Conservation (phyloP, 352 stramenopile species). For the Phytophthora rubi region DNA sequence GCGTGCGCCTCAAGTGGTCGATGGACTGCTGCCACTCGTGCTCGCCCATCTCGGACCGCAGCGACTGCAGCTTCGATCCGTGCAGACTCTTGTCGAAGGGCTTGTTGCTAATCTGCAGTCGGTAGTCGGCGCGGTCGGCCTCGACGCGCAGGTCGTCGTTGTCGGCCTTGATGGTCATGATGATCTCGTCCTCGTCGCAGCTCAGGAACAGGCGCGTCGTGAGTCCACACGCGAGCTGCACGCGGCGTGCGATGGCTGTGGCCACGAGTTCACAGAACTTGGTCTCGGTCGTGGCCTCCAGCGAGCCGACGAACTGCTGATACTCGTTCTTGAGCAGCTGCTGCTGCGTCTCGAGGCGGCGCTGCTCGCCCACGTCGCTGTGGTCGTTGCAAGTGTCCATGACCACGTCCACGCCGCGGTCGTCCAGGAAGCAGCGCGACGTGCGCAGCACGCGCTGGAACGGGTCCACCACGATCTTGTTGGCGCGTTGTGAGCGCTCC, state of each 20-base stretch:
- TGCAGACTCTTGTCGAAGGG: slow-evolving; percentile 69
- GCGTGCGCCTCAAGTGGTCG: slow-evolving; percentile 62
- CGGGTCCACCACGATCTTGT: slow-evolving; percentile 68
- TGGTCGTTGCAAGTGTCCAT: slow-evolving; percentile 54
- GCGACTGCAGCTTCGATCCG: slow-evolving; percentile 50
- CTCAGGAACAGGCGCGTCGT: slow-evolving; percentile 86
- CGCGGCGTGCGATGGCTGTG: slow-evolving; percentile 60
- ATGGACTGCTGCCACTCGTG: slow-evolving; percentile 55
- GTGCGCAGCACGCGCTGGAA: slow-evolving; percentile 78
- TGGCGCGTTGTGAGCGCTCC: slow-evolving; percentile 37
- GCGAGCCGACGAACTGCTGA: slow-evolving; percentile 51
- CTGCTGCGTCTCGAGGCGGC: slow-evolving; percentile 44
- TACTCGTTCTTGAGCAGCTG: slow-evolving; percentile 68
- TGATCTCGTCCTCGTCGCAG: slow-evolving; percentile 76
- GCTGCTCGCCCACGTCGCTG: slow-evolving; percentile 56
- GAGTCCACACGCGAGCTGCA: slow-evolving; percentile 80
- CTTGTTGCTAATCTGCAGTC: slow-evolving; percentile 77
- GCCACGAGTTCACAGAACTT: slow-evolving; percentile 78
- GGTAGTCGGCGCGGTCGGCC: slow-evolving; percentile 75
- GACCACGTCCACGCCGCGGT: slow-evolving; percentile 55
- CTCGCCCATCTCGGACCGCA: slow-evolving; percentile 64
- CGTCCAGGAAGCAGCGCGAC: slow-evolving; percentile 73
- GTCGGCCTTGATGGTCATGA: slow-evolving; percentile 84
- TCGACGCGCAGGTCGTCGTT: slow-evolving; percentile 77
- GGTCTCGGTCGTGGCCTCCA: slow-evolving; percentile 52